Percentiles rank a stretch among this genome's conserved stretches.
Evolutionary conservation across 768 basidiomycete species (phyloP).

Genomic region (Mycena crocata): DNA sequence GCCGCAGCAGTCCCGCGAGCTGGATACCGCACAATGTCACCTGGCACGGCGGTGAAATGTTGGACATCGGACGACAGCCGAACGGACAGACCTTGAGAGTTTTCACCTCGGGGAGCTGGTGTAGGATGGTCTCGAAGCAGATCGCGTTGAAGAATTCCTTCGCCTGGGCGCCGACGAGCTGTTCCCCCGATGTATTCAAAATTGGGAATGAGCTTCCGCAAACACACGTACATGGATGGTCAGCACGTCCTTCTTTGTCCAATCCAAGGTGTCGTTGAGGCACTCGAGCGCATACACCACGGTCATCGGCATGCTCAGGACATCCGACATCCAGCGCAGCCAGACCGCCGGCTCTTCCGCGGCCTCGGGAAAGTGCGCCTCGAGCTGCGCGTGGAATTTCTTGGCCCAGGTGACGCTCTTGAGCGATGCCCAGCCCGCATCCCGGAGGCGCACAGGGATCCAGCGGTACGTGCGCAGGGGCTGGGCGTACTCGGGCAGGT

Average conservation of each 20-base stretch:
- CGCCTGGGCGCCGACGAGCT: slow-evolving; percentile 34
- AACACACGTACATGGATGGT: slow-evolving; percentile 42
- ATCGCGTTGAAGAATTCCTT: slow-evolving; percentile 22
- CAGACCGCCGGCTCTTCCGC: neutral
- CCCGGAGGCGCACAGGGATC: neutral
- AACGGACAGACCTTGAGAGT: slow-evolving; percentile 21
- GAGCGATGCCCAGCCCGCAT: neutral
- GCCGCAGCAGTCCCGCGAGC: neutral
- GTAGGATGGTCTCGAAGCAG: slow-evolving; percentile 37
- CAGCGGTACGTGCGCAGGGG: neutral
- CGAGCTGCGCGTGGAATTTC: neutral
- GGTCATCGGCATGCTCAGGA: neutral
- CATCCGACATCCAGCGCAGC: neutral
- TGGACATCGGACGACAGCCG: neutral
- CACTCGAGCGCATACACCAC: neutral
- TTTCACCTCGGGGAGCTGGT: slow-evolving; percentile 33
- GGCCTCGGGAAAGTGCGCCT: neutral
- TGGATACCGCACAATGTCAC: slow-evolving; percentile 31
- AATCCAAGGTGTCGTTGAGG: neutral
- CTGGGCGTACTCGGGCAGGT: neutral
- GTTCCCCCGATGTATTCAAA: no score
- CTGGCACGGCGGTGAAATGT: slow-evolving; percentile 9
- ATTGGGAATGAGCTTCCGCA: neutral
- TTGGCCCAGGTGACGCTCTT: neutral
- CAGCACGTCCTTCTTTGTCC: neutral